Evolutionary conservation across 177 flowering plant genomes (phyloP), one percentile per base, ranked within the genome.

Genomic region (Vitis hybrid): DNA sequence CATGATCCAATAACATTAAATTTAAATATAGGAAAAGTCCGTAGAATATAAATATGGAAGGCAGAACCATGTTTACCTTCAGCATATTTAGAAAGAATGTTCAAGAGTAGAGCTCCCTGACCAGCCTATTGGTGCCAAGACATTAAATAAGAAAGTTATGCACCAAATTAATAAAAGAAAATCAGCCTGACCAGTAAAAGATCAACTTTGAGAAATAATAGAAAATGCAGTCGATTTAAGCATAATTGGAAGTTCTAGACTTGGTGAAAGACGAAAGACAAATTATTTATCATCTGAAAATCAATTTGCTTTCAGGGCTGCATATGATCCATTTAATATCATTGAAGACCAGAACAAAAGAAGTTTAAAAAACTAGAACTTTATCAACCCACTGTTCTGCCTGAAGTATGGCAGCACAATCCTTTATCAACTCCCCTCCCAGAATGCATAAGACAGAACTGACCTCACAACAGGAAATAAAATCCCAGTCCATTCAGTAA

Each of bases 61-160:
- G 64, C 18, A 67, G 52, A 62, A 58, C 11, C 16, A 65, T 30
- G 15, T 66, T 79, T 72, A 95, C 99, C 98, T 83, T 93, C 99
- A 60, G 84, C 85, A 71, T 86, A 92, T 64, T 92, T 96, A 57
- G 98, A 79, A 66, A 96, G 90, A 77, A 96, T 82, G 78, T 91
- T 92, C 61, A 96, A 82, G 54, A 96, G 87, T 46, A 96, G 88
- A 76, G 93, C 88, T 50, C 97, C 97, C 77, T 85, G 89, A 62
- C 91, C 96, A 81, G 89, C 97, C 98, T 96, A 70, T 51, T 6
- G 16, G 30, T 63, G 32, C 27, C 56, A 35, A 62, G 32, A 52
- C 14, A 64, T 63, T 40, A 12, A 63, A 46, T 11, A 63, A 52
- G 52, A 68, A 12, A 35, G 68, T 15, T 46, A 14, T 12, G 56